Percentiles rank a stretch among this genome's conserved stretches.
phyloP scores from a whole-genome alignment of 257 asterid genomes.

The Hygrophila difformis region DNA sequence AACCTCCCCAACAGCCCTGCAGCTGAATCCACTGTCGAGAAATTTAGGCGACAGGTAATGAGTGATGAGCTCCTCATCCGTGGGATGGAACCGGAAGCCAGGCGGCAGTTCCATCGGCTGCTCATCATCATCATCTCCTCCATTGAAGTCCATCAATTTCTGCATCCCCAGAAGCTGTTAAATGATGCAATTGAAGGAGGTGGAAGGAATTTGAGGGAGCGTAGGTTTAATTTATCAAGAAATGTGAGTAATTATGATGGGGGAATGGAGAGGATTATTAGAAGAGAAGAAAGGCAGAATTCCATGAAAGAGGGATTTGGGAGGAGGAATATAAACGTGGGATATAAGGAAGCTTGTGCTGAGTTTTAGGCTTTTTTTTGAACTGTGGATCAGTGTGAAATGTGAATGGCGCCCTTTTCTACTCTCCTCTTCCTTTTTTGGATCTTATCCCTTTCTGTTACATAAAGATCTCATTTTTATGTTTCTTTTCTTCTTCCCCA shows the following conservation, averaged over 20 bases:
- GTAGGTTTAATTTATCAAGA: too few species aligned
- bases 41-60: constrained; percentile 50
- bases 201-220: too few species aligned
- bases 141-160: constrained; percentile 18
- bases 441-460: too few species aligned
- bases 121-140: too few species aligned
- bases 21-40: constrained; percentile 28
- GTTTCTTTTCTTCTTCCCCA: too few species aligned
- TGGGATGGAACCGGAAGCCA: too few species aligned
- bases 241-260: too few species aligned
- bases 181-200: too few species aligned
- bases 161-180: too few species aligned
- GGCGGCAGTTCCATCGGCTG: constrained; percentile 51
- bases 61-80: too few species aligned
- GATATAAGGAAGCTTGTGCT: constrained; percentile 22
- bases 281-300: constrained; percentile 25
- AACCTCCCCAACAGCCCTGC: constrained; percentile 53
- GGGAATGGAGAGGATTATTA: constrained; percentile 24
- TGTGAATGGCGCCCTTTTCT: constrained; percentile 12
- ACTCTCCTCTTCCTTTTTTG: too few species aligned
- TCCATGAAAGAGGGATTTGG: constrained; percentile 35
- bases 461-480: too few species aligned
- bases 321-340: constrained; percentile 43
- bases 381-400: constrained; percentile 1
- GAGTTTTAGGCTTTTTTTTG: constrained; percentile 14